phyloP scores from a whole-genome alignment of 352 stramenopile genomes.

The Phytophthora syringae region DNA sequence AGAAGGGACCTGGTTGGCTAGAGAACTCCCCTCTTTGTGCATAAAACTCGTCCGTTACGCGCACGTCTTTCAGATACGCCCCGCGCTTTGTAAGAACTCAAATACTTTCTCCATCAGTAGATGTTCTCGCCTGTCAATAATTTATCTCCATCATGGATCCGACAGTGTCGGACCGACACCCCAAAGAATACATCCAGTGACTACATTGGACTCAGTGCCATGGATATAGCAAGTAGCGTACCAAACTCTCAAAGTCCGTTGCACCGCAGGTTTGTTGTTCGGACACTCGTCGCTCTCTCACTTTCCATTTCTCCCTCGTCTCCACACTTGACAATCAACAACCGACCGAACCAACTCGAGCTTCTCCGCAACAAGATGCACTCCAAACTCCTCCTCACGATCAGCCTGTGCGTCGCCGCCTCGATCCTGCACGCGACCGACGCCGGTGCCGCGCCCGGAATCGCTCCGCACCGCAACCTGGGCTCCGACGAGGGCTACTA shows the following conservation, averaged over 20 bases:
- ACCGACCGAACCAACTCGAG: background rate
- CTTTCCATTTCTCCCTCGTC: conserved; percentile 1
- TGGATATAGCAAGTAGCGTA: background rate
- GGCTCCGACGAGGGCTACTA: conserved; percentile 13
- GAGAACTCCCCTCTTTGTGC: conserved; percentile 12
- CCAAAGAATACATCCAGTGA: no score
- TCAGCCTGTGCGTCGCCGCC: conserved; percentile 18
- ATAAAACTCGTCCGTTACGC: conserved; percentile 37
- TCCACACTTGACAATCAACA: background rate
- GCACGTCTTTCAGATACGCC: no score
- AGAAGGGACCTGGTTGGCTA: background rate
- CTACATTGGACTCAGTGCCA: no score
- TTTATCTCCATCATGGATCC: no score
- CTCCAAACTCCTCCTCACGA: conserved; percentile 13
- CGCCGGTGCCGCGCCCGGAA: background rate
- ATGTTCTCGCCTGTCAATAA: no score
- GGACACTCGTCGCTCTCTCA: conserved; percentile 2
- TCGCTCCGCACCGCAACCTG: conserved; percentile 18
- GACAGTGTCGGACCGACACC: no score
- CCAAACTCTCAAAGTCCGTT: no score
- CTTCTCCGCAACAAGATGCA: conserved; percentile 20
- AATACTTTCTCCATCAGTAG: no score
- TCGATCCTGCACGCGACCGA: conserved; percentile 7
- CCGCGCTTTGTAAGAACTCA: no score
- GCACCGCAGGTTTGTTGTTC: no score